Conservation (phyloP, 2,329 filamentous ascomycete genomes). For the Simplicillium aogashimaense region DNA sequence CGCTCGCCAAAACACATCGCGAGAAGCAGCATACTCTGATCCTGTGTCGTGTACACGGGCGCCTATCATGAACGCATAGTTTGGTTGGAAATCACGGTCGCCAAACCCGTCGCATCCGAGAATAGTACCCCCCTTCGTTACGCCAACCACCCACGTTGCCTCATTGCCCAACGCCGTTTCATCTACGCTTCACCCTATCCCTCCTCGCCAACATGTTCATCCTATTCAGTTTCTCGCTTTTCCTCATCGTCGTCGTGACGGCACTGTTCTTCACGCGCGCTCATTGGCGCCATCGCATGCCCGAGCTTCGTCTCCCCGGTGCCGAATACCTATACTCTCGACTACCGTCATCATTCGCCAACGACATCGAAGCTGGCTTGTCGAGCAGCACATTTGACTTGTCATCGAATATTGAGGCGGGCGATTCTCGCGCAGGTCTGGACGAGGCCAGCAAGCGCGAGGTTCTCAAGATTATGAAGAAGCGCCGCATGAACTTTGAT, state of each 20-base stretch:
- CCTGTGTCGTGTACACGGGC: too few relatives aligned
- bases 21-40: too few relatives aligned
- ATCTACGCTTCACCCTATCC: background rate
- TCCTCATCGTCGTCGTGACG: conserved; percentile 62
- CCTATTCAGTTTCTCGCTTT: conserved; percentile 66
- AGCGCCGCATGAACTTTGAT: conserved; percentile 72
- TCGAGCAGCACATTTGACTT: conserved; percentile 79
- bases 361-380: conserved; percentile 81
- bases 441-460: conserved; percentile 74
- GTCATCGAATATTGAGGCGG: conserved; percentile 64
- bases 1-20: too few relatives aligned
- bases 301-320: conserved; percentile 44
- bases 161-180: background rate
- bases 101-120: too few relatives aligned
- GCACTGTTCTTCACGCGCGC: conserved; percentile 71
- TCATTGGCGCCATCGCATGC: conserved; percentile 64
- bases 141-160: too few relatives aligned
- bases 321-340: conserved; percentile 62
- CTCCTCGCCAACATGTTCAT: conserved; percentile 58
- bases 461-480: conserved; percentile 86
- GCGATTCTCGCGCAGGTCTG: conserved; percentile 70
- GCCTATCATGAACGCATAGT: too few relatives aligned
- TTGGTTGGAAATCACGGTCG: too few relatives aligned
- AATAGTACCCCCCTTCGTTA: too few relatives aligned
- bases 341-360: conserved; percentile 67